Evolutionary conservation across 441 rosid species (phyloP).

Genomic region (Viola pubescens): DNA sequence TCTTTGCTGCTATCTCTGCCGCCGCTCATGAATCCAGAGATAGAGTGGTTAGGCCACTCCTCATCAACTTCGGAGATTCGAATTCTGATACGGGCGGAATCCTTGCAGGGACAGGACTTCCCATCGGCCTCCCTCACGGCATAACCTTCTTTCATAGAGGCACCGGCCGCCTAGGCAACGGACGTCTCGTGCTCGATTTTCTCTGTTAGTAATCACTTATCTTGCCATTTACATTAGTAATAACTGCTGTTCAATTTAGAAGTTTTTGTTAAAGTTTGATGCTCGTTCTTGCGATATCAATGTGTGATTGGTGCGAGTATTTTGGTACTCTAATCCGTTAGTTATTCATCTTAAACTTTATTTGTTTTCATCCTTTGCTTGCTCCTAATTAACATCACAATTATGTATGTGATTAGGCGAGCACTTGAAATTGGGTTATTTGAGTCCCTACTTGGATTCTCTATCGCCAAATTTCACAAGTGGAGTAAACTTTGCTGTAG

Average conservation of each 20-base stretch:
- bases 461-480: not conserved
- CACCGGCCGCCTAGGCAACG: not conserved
- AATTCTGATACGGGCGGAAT: not conserved
- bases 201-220: not conserved
- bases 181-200: not conserved
- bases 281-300: too few species aligned
- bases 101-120: not conserved
- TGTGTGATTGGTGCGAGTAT: too few species aligned
- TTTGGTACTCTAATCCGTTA: too few species aligned
- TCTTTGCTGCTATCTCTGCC: not conserved
- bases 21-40: not conserved
- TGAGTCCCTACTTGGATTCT: not conserved
- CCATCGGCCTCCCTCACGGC: conserved; percentile 1
- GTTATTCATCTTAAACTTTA: not conserved
- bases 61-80: not conserved
- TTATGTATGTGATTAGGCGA: not conserved
- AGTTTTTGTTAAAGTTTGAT: too few species aligned
- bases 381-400: not conserved
- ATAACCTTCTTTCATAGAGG: conserved; percentile 1
- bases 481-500: not conserved
- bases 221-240: too few species aligned
- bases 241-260: too few species aligned
- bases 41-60: not conserved
- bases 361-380: not conserved
- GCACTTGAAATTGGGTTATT: conserved; percentile 1